A percentile compares a stretch with the other conserved stretches of the same genome.
Evolutionary conservation across 441 rosid species (phyloP).

Genomic region (Gossypium laxum): DNA sequence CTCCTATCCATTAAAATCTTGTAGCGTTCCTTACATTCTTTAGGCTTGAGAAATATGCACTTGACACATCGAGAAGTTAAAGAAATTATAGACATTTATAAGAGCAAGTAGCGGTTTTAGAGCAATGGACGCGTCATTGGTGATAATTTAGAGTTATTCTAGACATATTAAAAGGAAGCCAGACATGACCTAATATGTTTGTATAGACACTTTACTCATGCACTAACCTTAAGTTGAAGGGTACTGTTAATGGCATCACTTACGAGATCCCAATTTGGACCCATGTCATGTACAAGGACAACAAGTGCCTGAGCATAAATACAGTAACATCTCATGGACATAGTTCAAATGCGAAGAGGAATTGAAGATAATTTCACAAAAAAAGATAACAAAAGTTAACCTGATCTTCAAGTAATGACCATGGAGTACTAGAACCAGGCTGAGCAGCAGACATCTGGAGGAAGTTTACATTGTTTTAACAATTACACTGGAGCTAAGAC

Average conservation of each 20-base stretch:
- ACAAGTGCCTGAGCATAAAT: conserved; percentile 72
- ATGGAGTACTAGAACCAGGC: conserved; percentile 69
- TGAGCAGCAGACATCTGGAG: conserved; percentile 63
- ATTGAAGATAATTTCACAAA: conserved; percentile 6
- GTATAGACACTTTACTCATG: neutral
- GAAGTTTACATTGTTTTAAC: conserved; percentile 20
- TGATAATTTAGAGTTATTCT: neutral
- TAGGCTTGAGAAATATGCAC: conserved; percentile 83
- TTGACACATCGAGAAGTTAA: conserved; percentile 21
- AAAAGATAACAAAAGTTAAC: conserved; percentile 25
- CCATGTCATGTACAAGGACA: conserved; percentile 98
- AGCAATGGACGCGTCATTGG: neutral
- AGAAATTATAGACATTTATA: neutral
- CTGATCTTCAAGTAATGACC: conserved; percentile 97
- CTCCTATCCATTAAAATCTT: conserved; percentile 75
- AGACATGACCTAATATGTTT: conserved; percentile 1
- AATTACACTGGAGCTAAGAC: conserved; percentile 12
- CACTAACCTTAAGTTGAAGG: conserved; percentile 74
- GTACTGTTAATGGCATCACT: conserved; percentile 90
- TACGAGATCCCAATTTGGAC: conserved; percentile 98
- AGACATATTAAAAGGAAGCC: conserved; percentile 1
- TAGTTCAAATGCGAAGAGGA: conserved; percentile 8
- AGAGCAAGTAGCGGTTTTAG: conserved; percentile 2
- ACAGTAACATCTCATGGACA: conserved; percentile 12
- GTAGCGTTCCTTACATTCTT: conserved; percentile 97